Percentiles rank a stretch among this genome's conserved stretches.
phyloP scores from a whole-genome alignment of 2,329 filamentous ascomycete species.

The Aureobasidium subglaciale region DNA sequence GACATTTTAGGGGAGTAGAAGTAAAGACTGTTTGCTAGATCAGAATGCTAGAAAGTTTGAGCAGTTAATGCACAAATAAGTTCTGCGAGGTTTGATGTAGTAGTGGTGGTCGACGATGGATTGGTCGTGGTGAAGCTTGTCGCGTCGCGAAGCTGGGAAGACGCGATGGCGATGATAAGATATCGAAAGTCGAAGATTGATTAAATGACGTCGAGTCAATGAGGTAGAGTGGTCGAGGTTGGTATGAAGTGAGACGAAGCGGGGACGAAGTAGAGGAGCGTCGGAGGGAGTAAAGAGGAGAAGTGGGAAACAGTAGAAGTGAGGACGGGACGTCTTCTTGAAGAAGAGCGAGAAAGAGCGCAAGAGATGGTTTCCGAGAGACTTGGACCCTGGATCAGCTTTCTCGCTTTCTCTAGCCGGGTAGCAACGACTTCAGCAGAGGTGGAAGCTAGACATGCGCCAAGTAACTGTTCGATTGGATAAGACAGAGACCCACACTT shows the following conservation, averaged over 20 bases:
- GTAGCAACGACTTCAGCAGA: background rate
- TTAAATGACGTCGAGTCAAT: constrained; percentile 13
- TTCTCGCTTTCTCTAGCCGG: background rate
- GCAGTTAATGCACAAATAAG: background rate
- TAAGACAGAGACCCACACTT: background rate
- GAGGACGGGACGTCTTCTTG: background rate
- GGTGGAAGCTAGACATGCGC: constrained; percentile 2
- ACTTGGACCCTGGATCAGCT: constrained; percentile 6
- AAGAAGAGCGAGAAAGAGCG: constrained; percentile 6
- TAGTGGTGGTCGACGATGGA: background rate
- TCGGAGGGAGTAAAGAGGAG: background rate
- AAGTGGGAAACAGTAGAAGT: background rate
- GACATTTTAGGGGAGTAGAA: constrained; percentile 23
- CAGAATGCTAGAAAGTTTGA: constrained; percentile 6
- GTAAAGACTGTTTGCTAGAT: constrained; percentile 17
- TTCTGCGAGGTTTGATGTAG: background rate
- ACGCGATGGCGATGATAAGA: constrained; percentile 10
- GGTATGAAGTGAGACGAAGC: background rate
- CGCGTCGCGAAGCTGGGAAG: constrained; percentile 12
- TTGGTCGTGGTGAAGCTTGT: constrained; percentile 1
- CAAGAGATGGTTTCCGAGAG: background rate
- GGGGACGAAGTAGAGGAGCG: background rate
- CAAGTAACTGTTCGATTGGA: background rate
- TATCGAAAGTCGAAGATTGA: constrained; percentile 8
- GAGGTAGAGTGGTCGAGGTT: background rate